Base-by-base conservation (phyloP, 2,329 filamentous ascomycete species). In the Fonsecaea monophora region DNA sequence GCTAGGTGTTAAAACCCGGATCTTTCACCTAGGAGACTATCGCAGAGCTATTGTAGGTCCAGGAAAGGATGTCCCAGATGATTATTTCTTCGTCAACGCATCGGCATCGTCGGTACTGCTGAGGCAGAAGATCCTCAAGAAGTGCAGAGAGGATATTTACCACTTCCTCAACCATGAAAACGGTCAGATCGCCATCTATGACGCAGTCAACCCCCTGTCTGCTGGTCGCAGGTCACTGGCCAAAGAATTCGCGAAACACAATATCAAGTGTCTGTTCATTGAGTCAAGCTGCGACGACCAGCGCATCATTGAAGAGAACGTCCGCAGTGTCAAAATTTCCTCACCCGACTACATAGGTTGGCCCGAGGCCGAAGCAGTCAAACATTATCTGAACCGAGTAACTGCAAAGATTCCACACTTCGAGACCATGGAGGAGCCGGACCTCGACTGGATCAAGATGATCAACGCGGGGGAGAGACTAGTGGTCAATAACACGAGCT, bases 361-460 rank as follows among this genome's bases (percentile, higher is more conserved):
- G 94, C 88, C 91, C 48, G 90, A 94, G 12, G 90, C 96, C 70
- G 94, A 97, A 75, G 95, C 95, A 2, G 94, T 97, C 35, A 90
- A 92, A 75, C 88, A 97, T 74, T 99, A 99, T 75, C 86, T 99
- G 45, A 87, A 89, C 69, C 89, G 95, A 59, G 98, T 99, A 75
- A 89, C 92, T 70, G 90, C 92, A 73, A 92, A 95, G 73, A 99
- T 99, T 67, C 95, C 95, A 21, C 90, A 94, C 66, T 99, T 97
- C 73, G 94, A 99, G 81, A 96, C 92, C 0, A 98, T 99, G 93
- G 87, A 94, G 74, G 95, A 99, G 78, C 85, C 86, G 35, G 94
- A 98, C 72, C 85, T 99, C 70, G 97, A 98, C 77, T 99, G 94
- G 81, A 94, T 99, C 81, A 97, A 97, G 82, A 97, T 99, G 94